Percentiles rank a stretch among this genome's conserved stretches.
phyloP scores from a whole-genome alignment of 139 green algal genomes.

The Tetratostichococcus sp. region DNA sequence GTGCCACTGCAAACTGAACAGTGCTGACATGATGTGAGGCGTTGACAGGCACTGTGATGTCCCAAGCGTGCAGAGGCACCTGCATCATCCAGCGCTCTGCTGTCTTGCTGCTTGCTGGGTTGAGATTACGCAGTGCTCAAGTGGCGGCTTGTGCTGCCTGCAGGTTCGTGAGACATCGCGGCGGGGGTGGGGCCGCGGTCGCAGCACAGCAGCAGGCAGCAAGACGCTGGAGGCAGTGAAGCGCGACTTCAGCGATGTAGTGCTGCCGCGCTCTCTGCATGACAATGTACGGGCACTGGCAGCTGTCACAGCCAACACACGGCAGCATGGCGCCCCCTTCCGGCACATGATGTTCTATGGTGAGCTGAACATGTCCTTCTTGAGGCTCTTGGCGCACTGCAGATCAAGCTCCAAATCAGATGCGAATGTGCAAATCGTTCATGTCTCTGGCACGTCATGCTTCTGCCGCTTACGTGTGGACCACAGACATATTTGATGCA shows the following conservation, averaged over 20 bases:
- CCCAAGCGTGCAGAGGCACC: no score
- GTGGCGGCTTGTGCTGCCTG: neutral
- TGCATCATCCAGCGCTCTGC: no score
- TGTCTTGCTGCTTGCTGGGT: no score
- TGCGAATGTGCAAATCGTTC: no score
- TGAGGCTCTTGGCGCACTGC: no score
- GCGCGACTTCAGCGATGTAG: slow-evolving; percentile 84
- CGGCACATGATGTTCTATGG: slow-evolving; percentile 93
- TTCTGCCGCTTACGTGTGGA: no score
- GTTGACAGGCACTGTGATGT: no score
- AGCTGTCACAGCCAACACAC: slow-evolving; percentile 86
- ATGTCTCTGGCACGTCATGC: no score
- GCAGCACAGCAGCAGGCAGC: slow-evolving; percentile 3
- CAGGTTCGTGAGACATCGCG: slow-evolving; percentile 53
- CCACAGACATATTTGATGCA: neutral
- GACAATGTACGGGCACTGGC: slow-evolving; percentile 84
- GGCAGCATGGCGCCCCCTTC: slow-evolving; percentile 89
- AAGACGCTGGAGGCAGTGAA: slow-evolving; percentile 50
- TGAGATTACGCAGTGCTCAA: no score
- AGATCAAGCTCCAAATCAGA: no score
- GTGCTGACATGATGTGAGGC: no score
- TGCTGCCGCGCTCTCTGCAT: slow-evolving; percentile 75
- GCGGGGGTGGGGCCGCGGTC: slow-evolving; percentile 23
- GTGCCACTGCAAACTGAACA: no score
- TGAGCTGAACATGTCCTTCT: slow-evolving; percentile 7